Base-by-base conservation (phyloP, 1,284 basidiomycete genomes). In the Vanrija sp. region DNA sequence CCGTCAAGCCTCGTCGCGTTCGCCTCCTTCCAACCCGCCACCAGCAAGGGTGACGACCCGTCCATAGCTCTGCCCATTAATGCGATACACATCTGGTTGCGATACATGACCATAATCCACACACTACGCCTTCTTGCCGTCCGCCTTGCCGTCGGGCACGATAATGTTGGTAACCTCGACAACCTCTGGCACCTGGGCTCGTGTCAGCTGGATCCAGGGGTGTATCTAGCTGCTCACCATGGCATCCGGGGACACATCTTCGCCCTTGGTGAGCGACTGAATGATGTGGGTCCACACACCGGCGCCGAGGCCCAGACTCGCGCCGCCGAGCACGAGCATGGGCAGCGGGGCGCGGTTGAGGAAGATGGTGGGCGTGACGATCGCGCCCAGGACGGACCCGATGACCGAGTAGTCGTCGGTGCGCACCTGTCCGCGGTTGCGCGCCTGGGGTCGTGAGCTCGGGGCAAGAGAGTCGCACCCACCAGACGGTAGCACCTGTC, bases 391-490 rank as follows among this genome's bases (percentile, higher is more conserved):
- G 2, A 63, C 57, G 20, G 70, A 66, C 19, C 72, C 71, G 35
- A 76, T 76, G 23, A 74, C 46, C 0, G 71, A 71, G 43, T 70
- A 76, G 55, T 76, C 75, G 52, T 76, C 73, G 10, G 64, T 59
- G 27, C 65, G 62, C 8, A 73, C 54, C 53, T 74, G 72, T 12
- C 54, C 48, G 0, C 45, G 45, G 60, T 70, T 71, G 53, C 61
- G 45, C 23, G 51, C 47, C 72, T 72, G 51, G n/a, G n/a, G 31
- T 0, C 15, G 16, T 31, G 47, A 49, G 51, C 37, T 35, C 14
- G 35, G n/a, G 4, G 6, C 25, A 37, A 31, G n/a, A 10, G 7
- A 19, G 22, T 23, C 6, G n/a, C 6, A 71, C 72, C 54, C 51
- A 75, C 75, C 45, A 76, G 53, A n/a, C 66, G 47, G 10, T 53